phyloP scores from a whole-genome alignment of 331 rosid species.

The Malus hybrid region DNA sequence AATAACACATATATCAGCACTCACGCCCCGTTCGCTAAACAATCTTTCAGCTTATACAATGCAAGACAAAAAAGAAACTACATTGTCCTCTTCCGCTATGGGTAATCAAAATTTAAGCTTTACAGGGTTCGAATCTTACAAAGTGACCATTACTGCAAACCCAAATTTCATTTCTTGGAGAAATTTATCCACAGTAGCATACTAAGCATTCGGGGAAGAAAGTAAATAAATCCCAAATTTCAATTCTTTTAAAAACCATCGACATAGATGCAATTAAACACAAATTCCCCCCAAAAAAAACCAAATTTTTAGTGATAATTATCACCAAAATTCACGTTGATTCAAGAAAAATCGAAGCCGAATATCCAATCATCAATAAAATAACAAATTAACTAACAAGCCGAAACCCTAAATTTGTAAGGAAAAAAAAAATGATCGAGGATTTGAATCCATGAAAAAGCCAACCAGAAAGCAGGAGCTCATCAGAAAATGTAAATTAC shows the following conservation, averaged over 20 bases:
- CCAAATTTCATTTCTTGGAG: slow-evolving; percentile 1
- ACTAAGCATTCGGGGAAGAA: neutral
- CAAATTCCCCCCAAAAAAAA: neutral
- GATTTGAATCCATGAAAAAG: neutral
- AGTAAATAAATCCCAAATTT: neutral
- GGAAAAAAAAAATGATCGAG: neutral
- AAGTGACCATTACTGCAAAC: neutral
- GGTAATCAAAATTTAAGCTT: neutral
- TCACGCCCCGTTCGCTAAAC: neutral
- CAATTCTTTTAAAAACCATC: neutral
- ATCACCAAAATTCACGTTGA: neutral
- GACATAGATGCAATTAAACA: neutral
- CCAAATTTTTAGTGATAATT: neutral
- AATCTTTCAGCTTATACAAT: neutral
- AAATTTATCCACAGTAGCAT: neutral
- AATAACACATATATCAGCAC: neutral
- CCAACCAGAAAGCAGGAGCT: neutral
- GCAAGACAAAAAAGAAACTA: neutral
- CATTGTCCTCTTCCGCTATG: neutral
- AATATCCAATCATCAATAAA: neutral
- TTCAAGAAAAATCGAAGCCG: neutral
- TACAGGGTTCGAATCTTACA: neutral
- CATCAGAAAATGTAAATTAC: neutral
- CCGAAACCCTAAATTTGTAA: neutral
- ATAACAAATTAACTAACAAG: neutral